These are phyloP conservation scores for Coemansia sp. DNA, from an alignment of 192 early-diverging fungal genomes.

Conservation along the genomic window DNA sequence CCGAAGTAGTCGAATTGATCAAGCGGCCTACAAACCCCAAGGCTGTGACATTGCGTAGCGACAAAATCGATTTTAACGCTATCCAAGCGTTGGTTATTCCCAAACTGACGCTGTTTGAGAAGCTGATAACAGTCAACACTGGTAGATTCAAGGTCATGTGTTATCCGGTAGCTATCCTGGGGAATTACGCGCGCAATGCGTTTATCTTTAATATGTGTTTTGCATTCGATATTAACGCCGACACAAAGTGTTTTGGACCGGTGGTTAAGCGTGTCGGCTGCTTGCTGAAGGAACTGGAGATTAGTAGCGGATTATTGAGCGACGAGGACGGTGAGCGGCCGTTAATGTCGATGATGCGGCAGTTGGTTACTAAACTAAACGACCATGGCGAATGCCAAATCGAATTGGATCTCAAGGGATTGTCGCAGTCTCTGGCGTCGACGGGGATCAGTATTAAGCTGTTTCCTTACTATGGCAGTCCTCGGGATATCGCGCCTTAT, in stretches of 20 bases:
- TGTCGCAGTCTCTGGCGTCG: constrained; percentile 40
- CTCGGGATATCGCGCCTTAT: constrained; percentile 26
- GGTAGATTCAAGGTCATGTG: constrained; percentile 50
- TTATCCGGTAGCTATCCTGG: constrained; percentile 49
- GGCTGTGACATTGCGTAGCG: not conserved
- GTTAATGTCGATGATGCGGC: constrained; percentile 43
- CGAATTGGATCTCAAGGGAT: constrained; percentile 43
- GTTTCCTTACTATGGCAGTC: constrained; percentile 49
- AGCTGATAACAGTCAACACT: constrained; percentile 49
- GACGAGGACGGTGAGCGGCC: constrained; percentile 30
- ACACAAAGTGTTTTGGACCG: constrained; percentile 82
- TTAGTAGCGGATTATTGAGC: constrained; percentile 48
- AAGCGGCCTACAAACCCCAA: constrained; percentile 22
- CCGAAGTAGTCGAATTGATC: constrained; percentile 24
- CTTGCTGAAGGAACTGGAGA: constrained; percentile 80
- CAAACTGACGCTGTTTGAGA: constrained; percentile 49
- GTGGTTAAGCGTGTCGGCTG: constrained; percentile 87
- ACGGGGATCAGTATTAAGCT: constrained; percentile 52
- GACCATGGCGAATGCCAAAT: constrained; percentile 53
- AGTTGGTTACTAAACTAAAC: constrained; percentile 51
- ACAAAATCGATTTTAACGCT: constrained; percentile 56
- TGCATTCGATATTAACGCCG: constrained; percentile 85
- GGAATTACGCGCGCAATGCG: constrained; percentile 73
- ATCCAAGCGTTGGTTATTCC: constrained; percentile 54
- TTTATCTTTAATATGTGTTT: constrained; percentile 94